Conservation (phyloP, 768 basidiomycete genomes). For the Mycena rosella region DNA sequence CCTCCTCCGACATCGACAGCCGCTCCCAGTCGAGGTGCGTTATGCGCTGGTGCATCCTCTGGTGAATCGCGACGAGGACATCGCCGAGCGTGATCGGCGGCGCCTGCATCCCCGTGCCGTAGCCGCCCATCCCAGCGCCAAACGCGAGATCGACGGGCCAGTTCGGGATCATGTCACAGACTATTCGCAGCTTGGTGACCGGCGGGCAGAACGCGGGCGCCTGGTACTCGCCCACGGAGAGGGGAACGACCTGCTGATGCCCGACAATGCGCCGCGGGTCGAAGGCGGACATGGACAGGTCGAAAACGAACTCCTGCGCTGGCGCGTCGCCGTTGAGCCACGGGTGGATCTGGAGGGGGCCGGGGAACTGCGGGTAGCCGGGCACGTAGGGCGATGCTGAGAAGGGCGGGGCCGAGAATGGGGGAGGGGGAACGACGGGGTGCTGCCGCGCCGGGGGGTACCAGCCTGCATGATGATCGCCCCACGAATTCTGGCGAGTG, state of each 20-base stretch:
- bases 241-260: constrained; percentile 52
- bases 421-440: constrained; percentile 40
- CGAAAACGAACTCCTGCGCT: constrained; percentile 63
- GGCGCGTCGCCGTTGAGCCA: constrained; percentile 66
- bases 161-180: constrained; percentile 66
- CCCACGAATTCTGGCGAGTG: constrained; percentile 46
- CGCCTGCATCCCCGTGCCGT: constrained; percentile 26
- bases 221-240: constrained; percentile 60
- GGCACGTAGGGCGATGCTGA: constrained; percentile 28
- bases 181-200: constrained; percentile 66
- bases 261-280: constrained; percentile 56
- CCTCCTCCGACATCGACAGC: constrained; percentile 47
- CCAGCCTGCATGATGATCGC: constrained; percentile 25
- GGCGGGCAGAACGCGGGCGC: constrained; percentile 70
- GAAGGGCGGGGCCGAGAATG: constrained; percentile 45
- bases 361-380: constrained; percentile 34
- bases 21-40: constrained; percentile 55
- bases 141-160: constrained; percentile 72
- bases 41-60: constrained; percentile 59
- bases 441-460: constrained; percentile 16
- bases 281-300: constrained; percentile 64
- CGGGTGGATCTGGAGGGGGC: constrained; percentile 57
- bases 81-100: constrained; percentile 71
- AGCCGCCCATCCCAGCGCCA: constrained; percentile 41
- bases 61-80: constrained; percentile 65